A percentile compares a stretch with the other conserved stretches of the same genome.
These are phyloP conservation scores for Cylindrodendrum hubeiense DNA, from an alignment of 2,329 filamentous ascomycete genomes.

Conservation along the genomic window DNA sequence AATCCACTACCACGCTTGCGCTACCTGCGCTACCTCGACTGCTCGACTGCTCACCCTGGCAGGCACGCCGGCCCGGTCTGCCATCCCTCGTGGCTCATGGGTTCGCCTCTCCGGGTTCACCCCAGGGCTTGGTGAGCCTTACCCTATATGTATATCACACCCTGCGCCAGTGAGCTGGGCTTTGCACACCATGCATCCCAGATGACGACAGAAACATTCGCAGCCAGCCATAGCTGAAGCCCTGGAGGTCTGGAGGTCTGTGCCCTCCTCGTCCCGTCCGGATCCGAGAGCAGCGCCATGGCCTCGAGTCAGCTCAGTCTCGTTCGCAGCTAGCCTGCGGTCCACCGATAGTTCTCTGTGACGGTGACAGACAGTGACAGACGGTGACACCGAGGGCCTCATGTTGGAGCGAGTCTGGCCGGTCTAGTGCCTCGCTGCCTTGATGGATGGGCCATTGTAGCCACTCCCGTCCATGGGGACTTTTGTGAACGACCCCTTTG, in stretches of 20 bases:
- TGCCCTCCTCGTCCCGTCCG: not conserved
- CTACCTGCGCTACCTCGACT: not conserved
- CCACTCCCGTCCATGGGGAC: conserved; percentile 2
- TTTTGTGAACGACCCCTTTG: conserved; percentile 20
- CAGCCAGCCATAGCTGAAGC: not conserved
- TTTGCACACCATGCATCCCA: not conserved
- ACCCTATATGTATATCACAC: not conserved
- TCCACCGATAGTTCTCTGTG: not conserved
- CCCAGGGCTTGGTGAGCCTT: not conserved
- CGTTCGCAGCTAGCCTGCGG: not conserved
- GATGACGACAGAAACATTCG: not conserved
- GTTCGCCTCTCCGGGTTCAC: not conserved
- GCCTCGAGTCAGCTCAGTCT: not conserved
- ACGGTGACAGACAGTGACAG: not conserved
- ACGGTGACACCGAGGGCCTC: not conserved
- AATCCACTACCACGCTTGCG: conserved; percentile 6
- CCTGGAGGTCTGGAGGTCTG: not conserved
- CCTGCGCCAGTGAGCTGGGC: not conserved
- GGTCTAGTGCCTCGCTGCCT: too few species aligned
- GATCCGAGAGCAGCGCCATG: not conserved
- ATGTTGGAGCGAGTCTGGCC: not conserved
- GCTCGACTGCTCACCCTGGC: not conserved
- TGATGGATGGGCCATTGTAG: too few species aligned
- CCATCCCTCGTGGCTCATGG: conserved; percentile 5
- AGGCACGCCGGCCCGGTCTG: conserved; percentile 22